These are phyloP conservation scores for Nidularia sp. DNA, from an alignment of 768 basidiomycete species.

Conservation along the genomic window DNA sequence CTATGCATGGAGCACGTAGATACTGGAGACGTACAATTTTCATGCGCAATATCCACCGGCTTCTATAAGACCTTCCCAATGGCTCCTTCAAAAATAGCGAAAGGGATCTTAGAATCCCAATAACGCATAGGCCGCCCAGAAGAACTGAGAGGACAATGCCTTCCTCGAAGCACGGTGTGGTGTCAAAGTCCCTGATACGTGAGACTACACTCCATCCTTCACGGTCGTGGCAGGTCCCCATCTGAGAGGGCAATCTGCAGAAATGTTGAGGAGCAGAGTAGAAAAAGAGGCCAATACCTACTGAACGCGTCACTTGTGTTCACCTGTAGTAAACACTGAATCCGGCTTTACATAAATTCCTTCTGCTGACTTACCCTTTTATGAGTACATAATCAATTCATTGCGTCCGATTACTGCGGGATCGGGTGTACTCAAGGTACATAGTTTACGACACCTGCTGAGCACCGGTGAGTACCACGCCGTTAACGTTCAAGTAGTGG, in stretches of 20 bases:
- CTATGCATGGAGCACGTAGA: not conserved
- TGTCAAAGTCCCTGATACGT: slow-evolving; percentile 58
- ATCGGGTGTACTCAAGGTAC: too few relatives aligned
- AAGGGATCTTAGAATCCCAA: slow-evolving; percentile 32
- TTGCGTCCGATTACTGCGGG: too few relatives aligned
- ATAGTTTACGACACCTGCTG: too few relatives aligned
- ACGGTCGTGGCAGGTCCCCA: slow-evolving; percentile 44
- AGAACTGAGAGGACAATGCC: slow-evolving; percentile 56
- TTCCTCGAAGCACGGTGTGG: slow-evolving; percentile 81
- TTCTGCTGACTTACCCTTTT: too few relatives aligned
- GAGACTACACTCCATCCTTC: slow-evolving; percentile 73
- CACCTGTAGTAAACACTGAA: too few relatives aligned
- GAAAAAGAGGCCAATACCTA: too few relatives aligned
- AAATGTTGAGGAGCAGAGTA: too few relatives aligned
- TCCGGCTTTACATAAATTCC: too few relatives aligned
- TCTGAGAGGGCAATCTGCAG: slow-evolving; percentile 8
- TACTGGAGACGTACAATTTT: slow-evolving; percentile 60
- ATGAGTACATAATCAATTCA: too few relatives aligned
- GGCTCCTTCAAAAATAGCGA: slow-evolving; percentile 16
- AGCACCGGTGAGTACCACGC: too few relatives aligned
- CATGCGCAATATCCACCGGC: slow-evolving; percentile 44
- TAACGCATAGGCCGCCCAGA: slow-evolving; percentile 40
- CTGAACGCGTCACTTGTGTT: too few relatives aligned
- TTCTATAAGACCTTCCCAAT: slow-evolving; percentile 36
- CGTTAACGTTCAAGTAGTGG: too few relatives aligned